Conservation (phyloP, 129 eudicot species). For the Pseudognaphalium luteoalbum region DNA sequence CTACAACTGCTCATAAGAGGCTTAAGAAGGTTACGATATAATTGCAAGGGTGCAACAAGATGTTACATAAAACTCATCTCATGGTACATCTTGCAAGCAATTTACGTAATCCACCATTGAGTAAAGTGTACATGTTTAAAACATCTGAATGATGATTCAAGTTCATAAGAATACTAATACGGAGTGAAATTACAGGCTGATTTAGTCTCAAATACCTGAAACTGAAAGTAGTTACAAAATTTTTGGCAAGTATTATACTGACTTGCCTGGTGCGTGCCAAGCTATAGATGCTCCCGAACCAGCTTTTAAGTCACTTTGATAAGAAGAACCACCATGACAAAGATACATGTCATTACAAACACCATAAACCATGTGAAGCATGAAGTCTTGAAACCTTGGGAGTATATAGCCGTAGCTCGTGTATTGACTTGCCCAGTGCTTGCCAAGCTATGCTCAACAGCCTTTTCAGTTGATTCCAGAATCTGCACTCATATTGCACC, state of each 20-base stretch:
- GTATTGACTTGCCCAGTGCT: conserved; percentile 74
- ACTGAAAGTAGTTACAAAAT: not conserved
- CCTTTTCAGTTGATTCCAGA: conserved; percentile 91
- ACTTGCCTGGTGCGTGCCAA: too few species aligned
- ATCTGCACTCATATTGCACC: conserved; percentile 45
- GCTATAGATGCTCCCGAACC: not conserved
- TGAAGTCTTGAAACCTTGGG: conserved; percentile 66
- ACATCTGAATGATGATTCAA: not conserved
- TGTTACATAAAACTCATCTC: not conserved
- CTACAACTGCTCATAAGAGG: not conserved
- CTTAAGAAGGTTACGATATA: not conserved
- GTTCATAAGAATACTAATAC: not conserved
- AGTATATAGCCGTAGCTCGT: conserved; percentile 58
- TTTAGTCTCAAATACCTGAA: not conserved
- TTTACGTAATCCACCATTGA: not conserved
- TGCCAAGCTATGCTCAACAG: conserved; percentile 89
- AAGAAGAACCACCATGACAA: conserved; percentile 86
- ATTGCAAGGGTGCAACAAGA: too few species aligned
- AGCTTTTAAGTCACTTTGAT: conserved; percentile 59
- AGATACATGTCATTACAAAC: conserved; percentile 64
- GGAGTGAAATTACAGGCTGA: too few species aligned
- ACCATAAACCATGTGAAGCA: conserved; percentile 74
- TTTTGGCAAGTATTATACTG: too few species aligned
- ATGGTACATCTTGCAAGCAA: not conserved
- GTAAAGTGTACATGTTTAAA: not conserved